Evolutionary conservation across 2,329 filamentous ascomycete species (phyloP), one percentile per base, ranked within the genome.

Genomic region (Colletotrichum theobromicola): DNA sequence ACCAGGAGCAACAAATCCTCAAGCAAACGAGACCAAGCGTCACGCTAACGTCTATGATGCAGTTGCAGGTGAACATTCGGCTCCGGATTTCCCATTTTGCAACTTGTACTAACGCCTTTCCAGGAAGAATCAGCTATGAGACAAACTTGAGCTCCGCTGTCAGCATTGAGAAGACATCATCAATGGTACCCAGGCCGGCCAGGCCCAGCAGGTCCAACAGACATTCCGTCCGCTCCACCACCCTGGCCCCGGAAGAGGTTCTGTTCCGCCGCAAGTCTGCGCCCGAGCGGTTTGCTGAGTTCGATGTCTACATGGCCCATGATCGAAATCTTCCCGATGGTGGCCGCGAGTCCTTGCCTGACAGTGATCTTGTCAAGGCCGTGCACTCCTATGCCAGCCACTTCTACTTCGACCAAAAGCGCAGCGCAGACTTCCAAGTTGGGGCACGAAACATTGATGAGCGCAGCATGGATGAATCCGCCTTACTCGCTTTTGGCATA

Each of bases 391-490:
- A 96, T 79, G 82, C 91, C 2, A 92, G 93, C 67, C 89, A 90
- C 70, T 94, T 92, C 81, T 95, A 95, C 83, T 86, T 86, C 50
- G 84, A 83, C 66, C 67, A 74, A 67, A 60, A 53, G 66, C 63
- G 62, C 42, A 42, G 35, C 66, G 28, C 62, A 8, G 24, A 55
- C 21, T 75, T 75, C 61, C 67, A 76, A 32, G 75, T 78, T n/a
- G 77, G 76, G 35, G 71, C 76, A 9, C 77, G 80, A 34, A 82
- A 81, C 67, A 78, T 88, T 46, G 87, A 90, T 74, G 88, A 90
- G 80, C 82, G 88, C 76, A 94, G 91, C 81, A 91, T 96, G 90
- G 93, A 96, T 80, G 94, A 95, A 84, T 95, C 93, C 16, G 94
- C 94, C 5, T 86, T 96, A 72, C 84, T 96, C 68, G 93, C 94